A percentile compares a stretch with the other conserved stretches of the same genome.
Evolutionary conservation across 2,329 filamentous ascomycete genomes (phyloP).

Genomic region (Verticillium tricorpus): DNA sequence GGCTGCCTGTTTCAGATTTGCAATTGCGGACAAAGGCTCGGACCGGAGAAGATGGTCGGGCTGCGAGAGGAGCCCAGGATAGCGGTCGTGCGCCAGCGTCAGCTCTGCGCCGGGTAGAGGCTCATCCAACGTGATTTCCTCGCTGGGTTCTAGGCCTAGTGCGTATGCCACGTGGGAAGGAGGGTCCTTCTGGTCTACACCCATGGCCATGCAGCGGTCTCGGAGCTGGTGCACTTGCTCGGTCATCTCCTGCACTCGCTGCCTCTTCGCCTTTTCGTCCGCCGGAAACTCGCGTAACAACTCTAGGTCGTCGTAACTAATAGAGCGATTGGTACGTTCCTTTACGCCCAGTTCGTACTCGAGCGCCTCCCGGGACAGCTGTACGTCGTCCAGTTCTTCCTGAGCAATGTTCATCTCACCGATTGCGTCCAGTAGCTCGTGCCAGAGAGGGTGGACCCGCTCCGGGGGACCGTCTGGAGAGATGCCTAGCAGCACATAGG

Average conservation of each 20-base stretch:
- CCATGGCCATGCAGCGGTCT: conserved; percentile 33
- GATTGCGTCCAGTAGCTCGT: conserved; percentile 35
- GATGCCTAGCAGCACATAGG: conserved; percentile 27
- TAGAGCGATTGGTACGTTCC: conserved; percentile 17
- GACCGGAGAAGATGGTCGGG: conserved; percentile 38
- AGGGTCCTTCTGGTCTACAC: conserved; percentile 37
- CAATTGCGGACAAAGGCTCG: conserved; percentile 33
- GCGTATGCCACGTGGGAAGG: conserved; percentile 32
- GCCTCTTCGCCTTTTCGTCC: conserved; percentile 27
- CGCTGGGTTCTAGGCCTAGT: conserved; percentile 31
- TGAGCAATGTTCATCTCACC: conserved; percentile 41
- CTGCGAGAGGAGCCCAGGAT: conserved; percentile 43
- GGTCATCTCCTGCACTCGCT: conserved; percentile 27
- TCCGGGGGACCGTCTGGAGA: conserved; percentile 26
- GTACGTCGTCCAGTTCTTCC: conserved; percentile 42
- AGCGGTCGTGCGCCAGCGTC: conserved; percentile 33
- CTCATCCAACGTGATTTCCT: conserved; percentile 37
- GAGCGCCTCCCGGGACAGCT: conserved; percentile 30
- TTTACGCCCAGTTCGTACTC: conserved; percentile 31
- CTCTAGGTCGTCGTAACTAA: conserved; percentile 34
- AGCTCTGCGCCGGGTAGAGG: conserved; percentile 15
- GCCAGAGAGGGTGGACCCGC: conserved; percentile 43
- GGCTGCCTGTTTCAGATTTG: conserved; percentile 33
- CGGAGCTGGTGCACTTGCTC: conserved; percentile 29
- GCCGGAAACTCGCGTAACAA: conserved; percentile 38